phyloP scores from a whole-genome alignment of 1,139 yeast genomes.

The Saccharomyces pastorianus region DNA sequence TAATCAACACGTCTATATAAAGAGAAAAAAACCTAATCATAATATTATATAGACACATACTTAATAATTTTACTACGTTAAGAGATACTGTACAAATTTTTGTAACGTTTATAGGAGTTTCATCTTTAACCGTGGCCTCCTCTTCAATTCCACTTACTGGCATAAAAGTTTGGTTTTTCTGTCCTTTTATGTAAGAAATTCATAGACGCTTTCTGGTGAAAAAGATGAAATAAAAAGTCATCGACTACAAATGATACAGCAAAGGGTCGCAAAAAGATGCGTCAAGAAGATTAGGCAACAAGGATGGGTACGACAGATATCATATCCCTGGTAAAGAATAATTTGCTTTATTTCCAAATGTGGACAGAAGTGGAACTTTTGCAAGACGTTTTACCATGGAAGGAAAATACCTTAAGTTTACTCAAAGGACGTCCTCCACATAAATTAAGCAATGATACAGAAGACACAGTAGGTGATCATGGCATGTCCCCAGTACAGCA shows the following conservation, averaged over 20 bases:
- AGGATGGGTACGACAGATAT: not conserved
- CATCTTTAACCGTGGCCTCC: not conserved
- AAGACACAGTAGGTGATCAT: constrained; percentile 11
- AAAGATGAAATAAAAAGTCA: no score
- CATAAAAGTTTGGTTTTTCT: no score
- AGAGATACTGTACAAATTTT: no score
- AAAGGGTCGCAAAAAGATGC: no score
- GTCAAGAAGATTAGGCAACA: not conserved
- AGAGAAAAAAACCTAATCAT: not conserved
- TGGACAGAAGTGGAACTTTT: constrained; percentile 42
- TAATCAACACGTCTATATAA: not conserved
- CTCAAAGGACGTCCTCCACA: constrained; percentile 31
- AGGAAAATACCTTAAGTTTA: constrained; percentile 10
- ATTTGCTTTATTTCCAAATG: constrained; percentile 44
- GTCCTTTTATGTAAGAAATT: no score
- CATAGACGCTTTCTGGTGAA: no score
- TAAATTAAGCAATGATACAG: constrained; percentile 28
- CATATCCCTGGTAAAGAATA: constrained; percentile 26
- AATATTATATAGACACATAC: not conserved
- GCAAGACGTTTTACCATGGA: constrained; percentile 13
- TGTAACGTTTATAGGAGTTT: no score
- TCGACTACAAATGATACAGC: no score
- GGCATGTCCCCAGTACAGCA: not conserved
- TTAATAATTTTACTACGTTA: not conserved
- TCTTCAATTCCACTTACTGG: no score